Percentiles rank a stretch among this genome's conserved stretches.
These are phyloP conservation scores for Avicennia marina DNA, from an alignment of 257 asterid species.

Conservation along the genomic window DNA sequence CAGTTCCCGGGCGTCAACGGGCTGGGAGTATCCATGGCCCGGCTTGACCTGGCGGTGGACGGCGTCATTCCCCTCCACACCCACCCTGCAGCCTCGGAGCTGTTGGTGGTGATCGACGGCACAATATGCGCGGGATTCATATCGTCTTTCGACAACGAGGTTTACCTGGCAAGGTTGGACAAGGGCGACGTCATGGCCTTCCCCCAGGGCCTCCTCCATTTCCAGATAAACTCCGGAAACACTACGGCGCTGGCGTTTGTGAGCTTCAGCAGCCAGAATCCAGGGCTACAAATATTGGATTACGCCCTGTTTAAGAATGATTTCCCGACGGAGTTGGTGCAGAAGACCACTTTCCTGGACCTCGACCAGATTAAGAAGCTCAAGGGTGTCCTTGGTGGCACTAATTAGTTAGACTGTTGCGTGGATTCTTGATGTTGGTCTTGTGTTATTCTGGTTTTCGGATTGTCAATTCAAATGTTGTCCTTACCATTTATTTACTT, in stretches of 20 bases:
- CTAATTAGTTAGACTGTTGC: constrained; percentile 23
- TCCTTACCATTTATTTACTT: no score
- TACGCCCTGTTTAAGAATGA: constrained; percentile 72
- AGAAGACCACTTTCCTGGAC: constrained; percentile 57
- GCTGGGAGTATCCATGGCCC: constrained; percentile 57
- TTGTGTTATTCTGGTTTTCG: neutral
- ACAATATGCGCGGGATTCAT: constrained; percentile 59
- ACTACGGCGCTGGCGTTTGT: constrained; percentile 40
- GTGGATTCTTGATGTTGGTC: neutral
- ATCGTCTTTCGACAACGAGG: constrained; percentile 50
- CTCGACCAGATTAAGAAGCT: constrained; percentile 75
- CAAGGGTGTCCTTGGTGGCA: constrained; percentile 81
- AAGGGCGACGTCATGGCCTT: constrained; percentile 72
- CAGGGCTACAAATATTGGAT: constrained; percentile 66
- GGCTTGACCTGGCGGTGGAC: constrained; percentile 53
- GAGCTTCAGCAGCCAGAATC: constrained; percentile 53
- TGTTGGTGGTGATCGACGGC: constrained; percentile 56
- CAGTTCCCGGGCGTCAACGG: constrained; percentile 70
- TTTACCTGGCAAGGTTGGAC: constrained; percentile 42
- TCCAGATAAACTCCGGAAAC: constrained; percentile 61
- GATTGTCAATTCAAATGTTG: no score
- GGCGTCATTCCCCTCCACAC: constrained; percentile 88
- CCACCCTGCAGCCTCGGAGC: constrained; percentile 65
- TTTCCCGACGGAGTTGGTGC: constrained; percentile 66
- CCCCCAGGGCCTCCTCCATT: constrained; percentile 76